Base-by-base conservation (phyloP, 2,329 filamentous ascomycete species). In the Penicillium sp. region DNA sequence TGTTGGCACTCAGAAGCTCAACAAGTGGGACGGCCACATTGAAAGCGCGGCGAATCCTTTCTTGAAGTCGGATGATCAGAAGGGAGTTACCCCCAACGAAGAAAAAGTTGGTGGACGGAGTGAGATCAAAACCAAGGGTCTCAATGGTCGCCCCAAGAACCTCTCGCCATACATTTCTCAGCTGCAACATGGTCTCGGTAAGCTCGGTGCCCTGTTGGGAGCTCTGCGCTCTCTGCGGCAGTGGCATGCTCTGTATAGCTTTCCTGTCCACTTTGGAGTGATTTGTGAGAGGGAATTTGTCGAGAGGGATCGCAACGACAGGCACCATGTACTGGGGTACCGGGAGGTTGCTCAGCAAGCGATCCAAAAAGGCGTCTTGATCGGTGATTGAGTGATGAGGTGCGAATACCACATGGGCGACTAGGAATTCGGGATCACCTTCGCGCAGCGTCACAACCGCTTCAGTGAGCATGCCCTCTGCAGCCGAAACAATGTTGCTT, bases 1-100 rank as follows among this genome's bases (percentile, higher is more conserved):
- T 70, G 41, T 57, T 69, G 1, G 52, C 40, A 3, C 61, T 47
- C 29, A 73, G 64, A 1, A 77, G 54, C 0, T 71, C 47, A 1
- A 53, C n/a, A 0, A 76, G 50, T 0, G 51, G 45, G 0, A 73
- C 7, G 2, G 28, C 32, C 4, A 64, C 52, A 0, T 48, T 38
- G 36, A 75, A 68, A 0, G 21, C 21, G 1, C 59, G 35, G 1
- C 48, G 47, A 19, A 78, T 65, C 0, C 39, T 38, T 0, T 47
- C 36, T 36, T 69, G 64, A 0, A 78, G 62, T 11, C 39, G 39
- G 8, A 62, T 20, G 18, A 62, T 4, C 4, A 57, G 41, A 3
- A 63, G 43, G 7, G 58, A 62, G 30, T 59, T 62, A 13, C 59
- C 60, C 8, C 58, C 60, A 7, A 56, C 38, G 4, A 32, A 33